phyloP scores from a whole-genome alignment of 2,329 filamentous ascomycete genomes.

The Lecanicillium sp. region DNA sequence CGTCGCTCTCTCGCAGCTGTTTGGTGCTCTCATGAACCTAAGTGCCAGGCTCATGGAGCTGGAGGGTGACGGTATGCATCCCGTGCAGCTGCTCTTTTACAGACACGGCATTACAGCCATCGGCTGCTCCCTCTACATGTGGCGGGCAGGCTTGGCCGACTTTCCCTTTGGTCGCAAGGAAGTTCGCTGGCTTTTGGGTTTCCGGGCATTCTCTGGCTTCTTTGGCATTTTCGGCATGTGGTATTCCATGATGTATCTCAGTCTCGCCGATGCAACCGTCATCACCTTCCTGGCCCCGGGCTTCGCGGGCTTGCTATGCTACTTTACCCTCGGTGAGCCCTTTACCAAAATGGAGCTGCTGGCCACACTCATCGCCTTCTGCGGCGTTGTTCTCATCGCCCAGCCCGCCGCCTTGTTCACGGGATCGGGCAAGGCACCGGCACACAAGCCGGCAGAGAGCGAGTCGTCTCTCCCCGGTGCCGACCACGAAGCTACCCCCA shows the following conservation, averaged over 20 bases:
- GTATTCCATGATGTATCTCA: conserved; percentile 64
- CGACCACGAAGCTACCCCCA: conserved; percentile 43
- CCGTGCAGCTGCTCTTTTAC: conserved; percentile 76
- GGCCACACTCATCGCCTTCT: conserved; percentile 66
- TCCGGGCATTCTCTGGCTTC: conserved; percentile 63
- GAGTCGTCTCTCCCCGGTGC: conserved; percentile 22
- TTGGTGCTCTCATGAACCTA: conserved; percentile 81
- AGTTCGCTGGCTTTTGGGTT: conserved; percentile 61
- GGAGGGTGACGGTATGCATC: conserved; percentile 66
- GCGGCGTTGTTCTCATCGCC: conserved; percentile 79
- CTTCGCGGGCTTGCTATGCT: conserved; percentile 74
- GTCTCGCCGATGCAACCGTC: conserved; percentile 80
- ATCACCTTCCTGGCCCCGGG: conserved; percentile 82
- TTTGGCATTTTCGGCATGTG: conserved; percentile 77
- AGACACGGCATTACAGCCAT: conserved; percentile 70
- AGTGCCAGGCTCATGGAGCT: conserved; percentile 70
- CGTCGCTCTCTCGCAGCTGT: conserved; percentile 71
- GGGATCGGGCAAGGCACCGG: conserved; percentile 4
- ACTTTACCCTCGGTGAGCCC: conserved; percentile 65
- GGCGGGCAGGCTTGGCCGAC: conserved; percentile 58
- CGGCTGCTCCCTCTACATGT: conserved; percentile 67
- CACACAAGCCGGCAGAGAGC: conserved; percentile 13
- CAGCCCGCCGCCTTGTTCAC: conserved; percentile 56
- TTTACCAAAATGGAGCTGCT: conserved; percentile 74
- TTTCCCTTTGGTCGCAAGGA: conserved; percentile 64